These are phyloP conservation scores for Stephanodiscus minutulus DNA, from an alignment of 108 stramenopile genomes.

Conservation along the genomic window DNA sequence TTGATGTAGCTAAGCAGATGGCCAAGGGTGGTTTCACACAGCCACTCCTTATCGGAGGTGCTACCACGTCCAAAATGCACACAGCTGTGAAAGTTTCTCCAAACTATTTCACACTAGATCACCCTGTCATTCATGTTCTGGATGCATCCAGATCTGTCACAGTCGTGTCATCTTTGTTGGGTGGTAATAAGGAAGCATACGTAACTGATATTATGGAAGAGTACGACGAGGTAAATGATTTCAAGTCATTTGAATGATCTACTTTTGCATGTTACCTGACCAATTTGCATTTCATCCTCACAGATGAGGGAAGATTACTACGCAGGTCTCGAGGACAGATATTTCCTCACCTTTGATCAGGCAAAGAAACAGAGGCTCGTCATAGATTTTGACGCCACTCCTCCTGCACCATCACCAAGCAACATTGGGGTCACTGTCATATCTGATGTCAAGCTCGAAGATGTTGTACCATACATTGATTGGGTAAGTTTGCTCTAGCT, in stretches of 20 bases:
- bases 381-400: constrained; percentile 90
- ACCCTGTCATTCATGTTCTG: constrained; percentile 99
- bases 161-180: constrained; percentile 91
- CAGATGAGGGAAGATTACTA: constrained; percentile 96
- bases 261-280: neutral
- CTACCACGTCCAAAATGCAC: constrained; percentile 99
- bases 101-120: constrained; percentile 87
- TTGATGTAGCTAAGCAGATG: constrained; percentile 98
- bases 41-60: constrained; percentile 98
- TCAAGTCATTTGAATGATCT: neutral
- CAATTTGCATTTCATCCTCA: neutral
- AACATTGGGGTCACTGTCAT: constrained; percentile 84
- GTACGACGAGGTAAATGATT: constrained; percentile 92
- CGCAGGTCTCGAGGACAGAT: constrained; percentile 95
- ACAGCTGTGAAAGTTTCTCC: constrained; percentile 99
- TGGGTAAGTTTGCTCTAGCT: constrained; percentile 68
- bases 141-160: constrained; percentile 98
- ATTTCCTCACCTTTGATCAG: constrained; percentile 91
- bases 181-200: constrained; percentile 89
- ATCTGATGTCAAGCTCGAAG: constrained; percentile 75
- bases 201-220: constrained; percentile 93
- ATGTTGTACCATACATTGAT: constrained; percentile 97
- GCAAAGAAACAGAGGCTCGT: constrained; percentile 78
- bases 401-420: constrained; percentile 86
- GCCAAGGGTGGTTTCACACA: constrained; percentile 92